Conservation (phyloP, 129 eudicot species). For the Escallonia herrerae region DNA sequence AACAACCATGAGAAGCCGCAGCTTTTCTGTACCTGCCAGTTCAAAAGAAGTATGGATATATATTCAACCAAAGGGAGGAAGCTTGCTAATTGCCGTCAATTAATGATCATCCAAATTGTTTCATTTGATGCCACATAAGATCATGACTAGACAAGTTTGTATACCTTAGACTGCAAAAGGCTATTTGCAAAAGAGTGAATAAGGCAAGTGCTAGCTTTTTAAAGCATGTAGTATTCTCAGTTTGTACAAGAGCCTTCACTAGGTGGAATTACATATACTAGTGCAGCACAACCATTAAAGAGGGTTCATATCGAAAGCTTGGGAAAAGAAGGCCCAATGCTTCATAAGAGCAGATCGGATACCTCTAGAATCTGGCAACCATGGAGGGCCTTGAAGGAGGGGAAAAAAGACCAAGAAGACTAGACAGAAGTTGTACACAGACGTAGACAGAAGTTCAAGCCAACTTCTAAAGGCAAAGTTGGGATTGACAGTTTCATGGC, state of each 20-base stretch:
- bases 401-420: background rate
- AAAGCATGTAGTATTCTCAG: too few relatives aligned
- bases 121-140: background rate
- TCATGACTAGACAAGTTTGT: background rate
- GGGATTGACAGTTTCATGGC: too few relatives aligned
- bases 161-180: background rate
- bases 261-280: too few relatives aligned
- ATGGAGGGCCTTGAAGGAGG: background rate
- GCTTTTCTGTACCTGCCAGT: slow-evolving; percentile 52
- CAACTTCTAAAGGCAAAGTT: too few relatives aligned
- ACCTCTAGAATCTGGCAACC: background rate
- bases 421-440: background rate
- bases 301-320: background rate
- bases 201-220: too few relatives aligned
- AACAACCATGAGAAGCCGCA: slow-evolving; percentile 43
- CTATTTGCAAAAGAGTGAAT: background rate
- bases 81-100: background rate
- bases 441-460: background rate
- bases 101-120: background rate
- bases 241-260: too few relatives aligned
- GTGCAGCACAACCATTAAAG: too few relatives aligned
- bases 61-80: background rate
- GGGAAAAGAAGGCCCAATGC: slow-evolving; percentile 1
- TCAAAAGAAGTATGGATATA: background rate
- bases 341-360: background rate